Percentiles rank a stretch among this genome's conserved stretches.
Conservation (phyloP, 495 filamentous ascomycete genomes). For the Amphirosellinia nigrospora region DNA sequence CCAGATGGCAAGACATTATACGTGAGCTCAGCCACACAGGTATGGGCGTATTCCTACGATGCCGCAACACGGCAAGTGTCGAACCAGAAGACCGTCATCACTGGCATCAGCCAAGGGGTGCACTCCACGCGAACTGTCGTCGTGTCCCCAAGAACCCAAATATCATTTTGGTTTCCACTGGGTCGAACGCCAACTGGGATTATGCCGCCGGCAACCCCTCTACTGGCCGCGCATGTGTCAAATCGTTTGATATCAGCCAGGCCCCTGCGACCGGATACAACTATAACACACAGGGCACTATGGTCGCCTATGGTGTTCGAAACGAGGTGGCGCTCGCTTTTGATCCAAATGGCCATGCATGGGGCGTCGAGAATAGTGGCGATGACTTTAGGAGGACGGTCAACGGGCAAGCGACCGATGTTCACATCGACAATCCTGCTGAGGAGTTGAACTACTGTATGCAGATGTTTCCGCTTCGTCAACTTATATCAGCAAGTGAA, state of each 20-base stretch:
- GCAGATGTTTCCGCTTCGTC: conserved; percentile 35
- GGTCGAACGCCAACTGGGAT: conserved; percentile 66
- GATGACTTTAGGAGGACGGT: conserved; percentile 62
- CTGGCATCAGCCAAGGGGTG: conserved; percentile 59
- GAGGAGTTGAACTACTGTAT: conserved; percentile 75
- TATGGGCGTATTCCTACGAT: conserved; percentile 67
- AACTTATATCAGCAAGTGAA: neutral
- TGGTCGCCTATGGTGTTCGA: conserved; percentile 70
- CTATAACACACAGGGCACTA: conserved; percentile 58
- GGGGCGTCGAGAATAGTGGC: conserved; percentile 70
- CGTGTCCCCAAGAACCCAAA: conserved; percentile 53
- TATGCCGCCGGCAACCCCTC: conserved; percentile 48
- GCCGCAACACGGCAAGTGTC: conserved; percentile 47
- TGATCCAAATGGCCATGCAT: conserved; percentile 62
- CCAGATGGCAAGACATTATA: conserved; percentile 67
- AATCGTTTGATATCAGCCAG: conserved; percentile 63
- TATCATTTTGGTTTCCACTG: conserved; percentile 62
- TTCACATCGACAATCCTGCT: conserved; percentile 71
- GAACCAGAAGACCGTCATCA: conserved; percentile 57
- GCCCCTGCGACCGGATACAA: conserved; percentile 49
- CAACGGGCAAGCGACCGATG: conserved; percentile 57
- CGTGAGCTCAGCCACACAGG: conserved; percentile 61
- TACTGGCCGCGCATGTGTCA: conserved; percentile 65
- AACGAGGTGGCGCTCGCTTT: conserved; percentile 70
- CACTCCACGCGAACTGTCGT: conserved; percentile 67